Evolutionary conservation across 2,329 filamentous ascomycete genomes (phyloP).

Genomic region (Pseudogymnoascus sp.): DNA sequence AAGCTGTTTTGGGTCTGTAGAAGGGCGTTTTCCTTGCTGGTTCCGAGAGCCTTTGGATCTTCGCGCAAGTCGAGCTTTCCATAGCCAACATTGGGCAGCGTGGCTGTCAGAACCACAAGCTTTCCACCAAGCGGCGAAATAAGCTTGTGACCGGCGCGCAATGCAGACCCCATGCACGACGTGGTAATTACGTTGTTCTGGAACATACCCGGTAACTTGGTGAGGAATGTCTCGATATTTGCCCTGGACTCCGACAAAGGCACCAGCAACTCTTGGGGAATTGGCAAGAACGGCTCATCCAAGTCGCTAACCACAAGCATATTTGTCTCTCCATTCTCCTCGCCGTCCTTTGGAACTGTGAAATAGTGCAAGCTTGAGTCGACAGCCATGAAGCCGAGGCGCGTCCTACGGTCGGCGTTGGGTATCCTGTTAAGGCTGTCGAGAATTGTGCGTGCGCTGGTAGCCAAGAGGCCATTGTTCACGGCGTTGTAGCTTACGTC

Average conservation of each 20-base stretch:
- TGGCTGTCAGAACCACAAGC: constrained; percentile 83
- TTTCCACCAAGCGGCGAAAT: constrained; percentile 93
- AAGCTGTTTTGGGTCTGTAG: constrained; percentile 92
- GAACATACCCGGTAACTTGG: constrained; percentile 93
- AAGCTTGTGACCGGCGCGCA: constrained; percentile 89
- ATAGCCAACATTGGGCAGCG: constrained; percentile 80
- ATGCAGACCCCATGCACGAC: constrained; percentile 91
- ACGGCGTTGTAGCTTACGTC: constrained; percentile 90
- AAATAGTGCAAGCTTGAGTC: constrained; percentile 96
- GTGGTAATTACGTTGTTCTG: constrained; percentile 82
- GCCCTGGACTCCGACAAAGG: constrained; percentile 81
- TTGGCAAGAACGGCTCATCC: constrained; percentile 92
- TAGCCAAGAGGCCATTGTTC: constrained; percentile 83
- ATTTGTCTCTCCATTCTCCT: constrained; percentile 74
- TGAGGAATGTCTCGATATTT: constrained; percentile 86
- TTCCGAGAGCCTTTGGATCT: constrained; percentile 92
- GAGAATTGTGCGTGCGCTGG: constrained; percentile 84
- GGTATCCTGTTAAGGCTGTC: constrained; percentile 95
- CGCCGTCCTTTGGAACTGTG: constrained; percentile 79
- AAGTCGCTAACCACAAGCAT: constrained; percentile 94
- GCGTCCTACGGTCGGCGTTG: constrained; percentile 89
- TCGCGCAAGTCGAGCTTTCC: constrained; percentile 90
- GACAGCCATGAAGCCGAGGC: constrained; percentile 90
- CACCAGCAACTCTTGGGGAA: constrained; percentile 84
- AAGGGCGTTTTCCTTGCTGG: constrained; percentile 79